Evolutionary conservation across 1,139 yeast species (phyloP), one percentile per base, ranked within the genome.

Genomic region (Hyphopichia pseudoburtonii): DNA sequence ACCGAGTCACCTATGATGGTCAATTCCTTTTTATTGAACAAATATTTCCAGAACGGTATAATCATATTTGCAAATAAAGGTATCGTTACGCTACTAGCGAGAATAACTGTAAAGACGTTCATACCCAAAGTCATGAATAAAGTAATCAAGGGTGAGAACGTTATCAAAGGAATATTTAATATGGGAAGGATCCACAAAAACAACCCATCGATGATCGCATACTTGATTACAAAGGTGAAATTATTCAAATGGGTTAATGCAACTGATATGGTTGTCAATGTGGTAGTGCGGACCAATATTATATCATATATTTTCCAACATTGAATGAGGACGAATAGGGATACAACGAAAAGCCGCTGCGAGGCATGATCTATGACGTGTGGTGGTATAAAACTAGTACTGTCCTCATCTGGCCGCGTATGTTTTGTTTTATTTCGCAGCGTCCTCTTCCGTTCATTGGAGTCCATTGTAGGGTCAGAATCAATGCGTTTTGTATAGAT

Each of bases 271-370:
- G 28, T 17, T 6, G 32, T 16, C 16, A 29, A 23, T 17, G 30
- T n/a, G 46, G 65, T 56, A 48, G 69, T 50, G 60, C 69, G 64
- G 34, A 76, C 52, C 30, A 73, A 55, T 18, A 76, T 54, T 26
- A 86, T 65, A 54, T 89, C 96, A 52, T 85, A 86, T 1, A 86
- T 41, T 55, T 92, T 92, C 76, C 85, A 86, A 17, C 88, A 78
- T 57, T 90, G 97, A 16, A 90, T 69, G 34, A 86, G 68, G 3
- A 77, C 65, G 54, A 89, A 86, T n/a, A 86, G 44, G 3, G 87
- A 76, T 17, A 82, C 61, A 6, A 81, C 73, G 38, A 86, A 72
- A 33, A 80, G 60, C 45, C 96, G 65, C 58, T 92, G 97, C 18
- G 84, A 82, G n/a, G 86, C 88, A n/a, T 78, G 78, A 48, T 89